These are phyloP conservation scores for Verticillium zaregamsianum DNA, from an alignment of 2,329 filamentous ascomycete genomes.

Conservation along the genomic window DNA sequence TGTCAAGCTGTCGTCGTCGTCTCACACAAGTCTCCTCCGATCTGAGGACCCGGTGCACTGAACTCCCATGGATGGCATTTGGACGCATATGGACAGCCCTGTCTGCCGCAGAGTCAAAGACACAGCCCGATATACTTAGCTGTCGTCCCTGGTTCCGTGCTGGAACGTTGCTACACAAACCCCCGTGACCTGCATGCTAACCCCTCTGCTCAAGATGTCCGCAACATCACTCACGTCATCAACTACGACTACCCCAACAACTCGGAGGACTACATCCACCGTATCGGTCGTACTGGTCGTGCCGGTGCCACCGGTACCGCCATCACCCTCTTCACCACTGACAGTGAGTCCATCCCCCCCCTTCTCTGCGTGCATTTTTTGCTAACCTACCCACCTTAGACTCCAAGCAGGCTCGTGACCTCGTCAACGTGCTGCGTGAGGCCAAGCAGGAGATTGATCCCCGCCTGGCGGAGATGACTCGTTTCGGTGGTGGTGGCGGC, in stretches of 20 bases:
- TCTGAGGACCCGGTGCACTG: conserved; percentile 53
- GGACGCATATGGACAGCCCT: conserved; percentile 57
- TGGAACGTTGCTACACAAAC: conserved; percentile 58
- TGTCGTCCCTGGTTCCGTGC: conserved; percentile 42
- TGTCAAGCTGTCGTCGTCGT: conserved; percentile 56
- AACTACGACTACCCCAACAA: conserved; percentile 99
- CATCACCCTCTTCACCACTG: conserved; percentile 98
- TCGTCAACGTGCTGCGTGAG: conserved; percentile 87
- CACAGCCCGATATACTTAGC: conserved; percentile 47
- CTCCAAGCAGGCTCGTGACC: conserved; percentile 93
- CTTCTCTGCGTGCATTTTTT: not conserved
- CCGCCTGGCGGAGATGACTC: conserved; percentile 90
- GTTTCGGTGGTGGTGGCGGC: conserved; percentile 82
- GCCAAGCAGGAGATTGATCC: conserved; percentile 98
- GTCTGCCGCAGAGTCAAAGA: conserved; percentile 52
- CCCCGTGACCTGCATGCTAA: conserved; percentile 65
- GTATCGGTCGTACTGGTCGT: conserved; percentile 93
- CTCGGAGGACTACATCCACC: conserved; percentile 96
- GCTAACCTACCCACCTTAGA: conserved; percentile 42
- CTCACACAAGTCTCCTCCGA: conserved; percentile 51
- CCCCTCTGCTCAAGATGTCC: conserved; percentile 83
- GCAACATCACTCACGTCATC: conserved; percentile 99
- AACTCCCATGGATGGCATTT: conserved; percentile 50
- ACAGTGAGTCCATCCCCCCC: conserved; percentile 65
- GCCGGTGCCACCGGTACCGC: conserved; percentile 93